Evolutionary conservation across 768 basidiomycete genomes (phyloP), one percentile per base, ranked within the genome.

Genomic region (Serendipita sp.): DNA sequence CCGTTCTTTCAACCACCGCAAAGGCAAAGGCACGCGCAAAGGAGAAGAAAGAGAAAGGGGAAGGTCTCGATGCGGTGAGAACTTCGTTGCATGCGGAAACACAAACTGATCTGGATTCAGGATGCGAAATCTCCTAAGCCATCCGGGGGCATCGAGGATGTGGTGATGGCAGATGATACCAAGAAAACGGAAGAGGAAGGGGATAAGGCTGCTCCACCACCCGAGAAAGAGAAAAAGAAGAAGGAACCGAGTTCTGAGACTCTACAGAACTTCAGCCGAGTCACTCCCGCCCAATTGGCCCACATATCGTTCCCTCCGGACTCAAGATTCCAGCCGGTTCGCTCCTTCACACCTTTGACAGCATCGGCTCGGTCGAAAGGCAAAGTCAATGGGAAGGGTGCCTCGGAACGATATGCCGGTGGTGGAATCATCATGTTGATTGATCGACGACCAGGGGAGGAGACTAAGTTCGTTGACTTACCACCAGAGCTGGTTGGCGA

Each of bases 11-110:
- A 5, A 98, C 96, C 0, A 99, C 96, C 1, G 95, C 93, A 0
- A 95, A 91, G 72, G 91, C 89, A n/a, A 91, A 90, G 71, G 93
- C 93, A 1, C 81, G 96, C 66, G 92, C 93, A 70, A 94, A 89
- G 79, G 88, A 83, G 68, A 79, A 77, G 73, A 71, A 74, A 64
- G 72, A 74, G 61, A 92, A 96, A 73, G 82, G 80, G 11, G 88
- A 88, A 50, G 76, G 78, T 1, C 92, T 93, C 84, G 90, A 95
- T 22, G 79, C 82, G 58, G 91, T 93, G 68, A 74, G 84, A 73
- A 42, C 45, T 0, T 38, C 42, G n/a, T 16, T 61, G 22, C 61
- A 2, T 20, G 5, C 4, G 14, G 33, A 61, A 3, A 20, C 31
- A 22, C 44, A 34, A 62, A 31, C 22, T 50, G 17, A 30, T 20